Percentiles rank a stretch among this genome's conserved stretches.
Evolutionary conservation across 2,329 filamentous ascomycete species (phyloP).

Genomic region (Cercospora sojina): DNA sequence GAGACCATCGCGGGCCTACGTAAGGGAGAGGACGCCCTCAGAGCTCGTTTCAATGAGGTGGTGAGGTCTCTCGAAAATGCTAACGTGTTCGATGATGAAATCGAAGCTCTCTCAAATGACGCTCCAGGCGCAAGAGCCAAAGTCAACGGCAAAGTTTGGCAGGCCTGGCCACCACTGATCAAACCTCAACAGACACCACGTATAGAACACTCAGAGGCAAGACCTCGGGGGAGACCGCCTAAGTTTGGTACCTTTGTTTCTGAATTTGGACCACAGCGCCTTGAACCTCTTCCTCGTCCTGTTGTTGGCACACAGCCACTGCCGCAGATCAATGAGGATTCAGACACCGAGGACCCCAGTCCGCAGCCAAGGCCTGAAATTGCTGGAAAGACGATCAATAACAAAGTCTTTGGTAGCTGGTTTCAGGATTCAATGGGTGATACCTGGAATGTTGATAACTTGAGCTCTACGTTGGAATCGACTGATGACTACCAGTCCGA

Average conservation of each 20-base stretch:
- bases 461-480: background rate
- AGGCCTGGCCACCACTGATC: conserved; percentile 1
- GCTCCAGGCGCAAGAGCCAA: conserved; percentile 9
- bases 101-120: conserved; percentile 8
- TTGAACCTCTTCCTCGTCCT: background rate
- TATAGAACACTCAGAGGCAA: background rate
- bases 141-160: conserved; percentile 14
- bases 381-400: conserved; percentile 25
- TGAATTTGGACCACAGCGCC: background rate
- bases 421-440: background rate
- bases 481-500: background rate
- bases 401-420: background rate
- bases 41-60: conserved; percentile 12
- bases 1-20: background rate
- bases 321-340: background rate
- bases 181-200: background rate
- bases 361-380: conserved; percentile 7
- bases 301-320: background rate
- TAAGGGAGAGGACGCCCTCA: background rate
- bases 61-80: conserved; percentile 1
- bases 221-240: background rate
- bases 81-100: conserved; percentile 2
- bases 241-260: background rate
- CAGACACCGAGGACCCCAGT: background rate
- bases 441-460: background rate